Base-by-base conservation (phyloP, 2,329 filamentous ascomycete genomes). In the Botrytis pseudocinerea region DNA sequence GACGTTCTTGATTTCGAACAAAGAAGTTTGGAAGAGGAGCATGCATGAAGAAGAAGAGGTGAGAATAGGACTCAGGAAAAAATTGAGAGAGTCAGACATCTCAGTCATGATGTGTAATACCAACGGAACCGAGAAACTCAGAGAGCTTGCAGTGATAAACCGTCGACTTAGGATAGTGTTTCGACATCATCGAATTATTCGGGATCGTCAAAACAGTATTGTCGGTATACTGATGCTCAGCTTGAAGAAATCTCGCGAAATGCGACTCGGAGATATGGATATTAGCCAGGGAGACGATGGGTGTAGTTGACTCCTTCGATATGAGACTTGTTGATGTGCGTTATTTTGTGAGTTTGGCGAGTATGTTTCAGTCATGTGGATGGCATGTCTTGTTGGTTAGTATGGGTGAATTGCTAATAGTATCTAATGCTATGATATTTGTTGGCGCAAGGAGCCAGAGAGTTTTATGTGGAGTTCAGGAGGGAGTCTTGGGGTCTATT, bases 401-500 rank as follows among this genome's bases (percentile, higher is more conserved):
- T 7, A n/a, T 54, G 48, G 25, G n/a, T 54, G 2, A 0, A n/a
- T 54, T n/a, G 48, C 48, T 54, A 54, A 7, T 16, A 54, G n/a
- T 16, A n/a, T 4, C 48, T 16, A 4, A 54, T 2, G 16, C 48
- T 54, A n/a, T 12, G 48, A 16, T n/a, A 1, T n/a, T 14, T 6
- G 12, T 12, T 51, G 48, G 25, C 1, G 1, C 12, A 51, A 12
- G 48, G 25, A 51, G 0, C 7, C 4, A 2, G 48, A 9, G 48
- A 3, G 12, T n/a, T 54, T 14, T 9, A n/a, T 14, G 4, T 2
- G 25, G 22, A n/a, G 9, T 51, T 51, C 2, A n/a, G 46, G n/a
- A 10, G 4, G 25, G 10, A 38, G 7, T 0, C 2, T 14, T n/a
- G 25, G 48, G 48, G 9, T 0, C 1, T n/a, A 51, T n/a, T n/a